phyloP scores from a whole-genome alignment of 495 filamentous ascomycete genomes.

The Delitschia confertaspora region DNA sequence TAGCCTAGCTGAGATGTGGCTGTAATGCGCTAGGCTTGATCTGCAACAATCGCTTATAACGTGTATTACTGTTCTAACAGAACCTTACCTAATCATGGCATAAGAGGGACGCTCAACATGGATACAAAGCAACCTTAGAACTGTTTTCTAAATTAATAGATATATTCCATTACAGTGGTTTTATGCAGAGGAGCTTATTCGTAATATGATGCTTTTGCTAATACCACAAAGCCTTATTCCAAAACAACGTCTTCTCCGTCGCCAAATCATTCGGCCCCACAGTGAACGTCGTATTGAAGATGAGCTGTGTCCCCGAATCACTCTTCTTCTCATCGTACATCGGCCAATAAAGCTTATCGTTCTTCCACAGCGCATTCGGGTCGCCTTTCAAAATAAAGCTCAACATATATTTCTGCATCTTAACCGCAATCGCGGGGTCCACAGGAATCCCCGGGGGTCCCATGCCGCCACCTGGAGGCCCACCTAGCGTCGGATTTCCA shows the following conservation, averaged over 20 bases:
- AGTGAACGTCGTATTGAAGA: conserved; percentile 34
- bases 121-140: too few species aligned
- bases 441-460: conserved; percentile 5
- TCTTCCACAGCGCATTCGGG: conserved; percentile 31
- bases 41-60: too few species aligned
- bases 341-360: conserved; percentile 35
- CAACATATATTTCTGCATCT: conserved; percentile 32
- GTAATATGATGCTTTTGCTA: too few species aligned
- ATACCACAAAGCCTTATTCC: too few species aligned
- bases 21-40: too few species aligned
- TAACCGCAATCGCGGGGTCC: conserved; percentile 19
- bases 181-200: not conserved
- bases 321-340: conserved; percentile 22
- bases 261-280: conserved; percentile 31
- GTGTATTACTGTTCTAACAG: too few species aligned
- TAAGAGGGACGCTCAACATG: too few species aligned
- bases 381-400: conserved; percentile 34
- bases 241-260: conserved; percentile 29
- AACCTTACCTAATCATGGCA: too few species aligned
- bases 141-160: too few species aligned
- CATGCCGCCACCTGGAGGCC: not conserved
- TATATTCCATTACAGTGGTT: not conserved
- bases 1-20: too few species aligned
- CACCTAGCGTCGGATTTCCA: conserved; percentile 6
- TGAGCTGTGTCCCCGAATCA: conserved; percentile 22